phyloP scores from a whole-genome alignment of 2,329 filamentous ascomycete genomes.

The Pseudogymnoascus sp. region DNA sequence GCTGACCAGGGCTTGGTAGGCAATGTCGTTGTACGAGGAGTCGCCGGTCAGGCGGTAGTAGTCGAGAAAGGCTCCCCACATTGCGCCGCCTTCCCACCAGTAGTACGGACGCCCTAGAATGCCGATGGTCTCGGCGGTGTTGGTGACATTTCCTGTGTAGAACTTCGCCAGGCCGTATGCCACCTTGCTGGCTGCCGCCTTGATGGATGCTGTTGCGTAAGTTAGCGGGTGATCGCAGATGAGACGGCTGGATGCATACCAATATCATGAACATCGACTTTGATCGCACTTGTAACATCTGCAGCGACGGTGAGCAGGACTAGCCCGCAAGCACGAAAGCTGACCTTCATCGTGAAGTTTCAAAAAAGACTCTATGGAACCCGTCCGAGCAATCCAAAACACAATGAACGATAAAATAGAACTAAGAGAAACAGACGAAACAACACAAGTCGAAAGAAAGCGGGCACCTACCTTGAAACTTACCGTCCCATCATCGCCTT shows the following conservation, averaged over 20 bases:
- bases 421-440: background rate
- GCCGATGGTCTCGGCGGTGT: constrained; percentile 48
- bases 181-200: constrained; percentile 52
- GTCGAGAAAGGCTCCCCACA: constrained; percentile 63
- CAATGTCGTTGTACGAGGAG: constrained; percentile 51
- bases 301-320: constrained; percentile 1
- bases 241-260: background rate
- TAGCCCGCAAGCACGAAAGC: constrained; percentile 2
- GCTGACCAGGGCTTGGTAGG: constrained; percentile 52
- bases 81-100: constrained; percentile 53
- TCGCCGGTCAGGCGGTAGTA: constrained; percentile 64
- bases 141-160: constrained; percentile 57
- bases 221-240: background rate
- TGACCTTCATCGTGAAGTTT: constrained; percentile 2
- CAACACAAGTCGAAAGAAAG: background rate
- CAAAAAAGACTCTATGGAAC: background rate
- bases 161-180: constrained; percentile 57
- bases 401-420: background rate
- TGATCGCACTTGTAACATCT: constrained; percentile 1
- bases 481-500: background rate
- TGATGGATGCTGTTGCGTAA: constrained; percentile 48
- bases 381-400: background rate
- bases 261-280: background rate
- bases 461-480: background rate
- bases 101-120: constrained; percentile 62